A percentile compares a stretch with the other conserved stretches of the same genome.
phyloP scores from a whole-genome alignment of 2,329 filamentous ascomycete species.

The Monosporascus cannonballus region DNA sequence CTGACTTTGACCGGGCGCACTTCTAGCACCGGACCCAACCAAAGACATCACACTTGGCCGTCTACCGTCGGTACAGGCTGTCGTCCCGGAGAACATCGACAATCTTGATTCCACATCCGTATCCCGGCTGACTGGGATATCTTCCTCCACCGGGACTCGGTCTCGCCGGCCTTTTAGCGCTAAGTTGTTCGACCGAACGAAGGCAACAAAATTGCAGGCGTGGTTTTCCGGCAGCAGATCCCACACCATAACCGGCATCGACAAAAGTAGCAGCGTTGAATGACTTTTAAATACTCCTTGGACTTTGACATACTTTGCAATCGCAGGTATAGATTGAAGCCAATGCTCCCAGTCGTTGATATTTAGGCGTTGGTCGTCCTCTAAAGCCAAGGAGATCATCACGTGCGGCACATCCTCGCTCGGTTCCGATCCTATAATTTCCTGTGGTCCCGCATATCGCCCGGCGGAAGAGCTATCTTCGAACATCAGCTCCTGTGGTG shows the following conservation, averaged over 20 bases:
- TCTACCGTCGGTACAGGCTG: constrained; percentile 15
- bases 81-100: constrained; percentile 24
- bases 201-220: constrained; percentile 52
- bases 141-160: constrained; percentile 7
- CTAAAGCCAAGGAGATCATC: constrained; percentile 54
- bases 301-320: constrained; percentile 55
- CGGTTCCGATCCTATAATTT: constrained; percentile 34
- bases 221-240: constrained; percentile 51
- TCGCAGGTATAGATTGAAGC: constrained; percentile 48
- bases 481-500: constrained; percentile 23
- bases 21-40: constrained; percentile 12
- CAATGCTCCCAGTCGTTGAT: constrained; percentile 55
- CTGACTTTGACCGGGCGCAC: neutral
- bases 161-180: constrained; percentile 26
- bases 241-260: constrained; percentile 55
- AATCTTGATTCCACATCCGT: constrained; percentile 16
- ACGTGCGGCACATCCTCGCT: constrained; percentile 53
- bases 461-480: constrained; percentile 20
- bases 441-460: constrained; percentile 19
- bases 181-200: constrained; percentile 53
- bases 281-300: constrained; percentile 58
- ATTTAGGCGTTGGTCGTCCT: constrained; percentile 50
- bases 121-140: constrained; percentile 12
- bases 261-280: constrained; percentile 51
- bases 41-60: constrained; percentile 7